These are phyloP conservation scores for Colletotrichum theobromicola DNA, from an alignment of 2,329 filamentous ascomycete genomes.

Conservation along the genomic window DNA sequence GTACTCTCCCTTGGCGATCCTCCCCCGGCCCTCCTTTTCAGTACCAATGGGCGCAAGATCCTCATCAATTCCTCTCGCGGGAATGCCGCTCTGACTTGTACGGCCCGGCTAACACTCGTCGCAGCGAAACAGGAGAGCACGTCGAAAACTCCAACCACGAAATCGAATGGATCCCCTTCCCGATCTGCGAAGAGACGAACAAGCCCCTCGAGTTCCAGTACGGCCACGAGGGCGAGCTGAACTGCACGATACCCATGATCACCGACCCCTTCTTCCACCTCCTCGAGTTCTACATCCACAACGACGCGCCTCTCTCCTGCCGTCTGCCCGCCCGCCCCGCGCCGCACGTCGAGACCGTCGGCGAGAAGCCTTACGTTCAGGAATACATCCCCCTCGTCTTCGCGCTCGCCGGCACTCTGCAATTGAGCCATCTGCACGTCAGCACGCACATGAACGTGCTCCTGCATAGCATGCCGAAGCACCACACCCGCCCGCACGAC, in stretches of 20 bases:
- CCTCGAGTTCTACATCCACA: constrained; percentile 97
- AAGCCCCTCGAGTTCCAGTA: constrained; percentile 85
- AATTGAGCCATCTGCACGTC: constrained; percentile 88
- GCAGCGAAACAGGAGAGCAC: constrained; percentile 86
- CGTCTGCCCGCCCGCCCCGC: constrained; percentile 82
- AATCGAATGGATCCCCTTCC: constrained; percentile 91
- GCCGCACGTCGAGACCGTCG: constrained; percentile 58
- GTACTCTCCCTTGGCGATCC: constrained; percentile 32
- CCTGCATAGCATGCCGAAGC: constrained; percentile 72
- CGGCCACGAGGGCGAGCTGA: constrained; percentile 80
- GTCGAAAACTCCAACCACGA: constrained; percentile 81
- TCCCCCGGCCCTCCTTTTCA: neutral
- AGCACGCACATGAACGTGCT: constrained; percentile 89
- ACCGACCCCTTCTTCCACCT: constrained; percentile 85
- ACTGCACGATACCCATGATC: constrained; percentile 82
- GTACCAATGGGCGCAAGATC: neutral
- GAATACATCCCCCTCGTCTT: constrained; percentile 87
- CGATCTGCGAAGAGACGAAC: constrained; percentile 85
- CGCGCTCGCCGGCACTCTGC: constrained; percentile 86
- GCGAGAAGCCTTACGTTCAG: constrained; percentile 52
- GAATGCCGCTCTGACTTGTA: neutral
- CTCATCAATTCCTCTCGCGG: neutral
- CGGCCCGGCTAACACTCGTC: neutral
- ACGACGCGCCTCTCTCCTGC: constrained; percentile 90
- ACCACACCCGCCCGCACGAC: constrained; percentile 66